Evolutionary conservation across 2,329 filamentous ascomycete species (phyloP).

Genomic region (Pseudogymnoascus sp.): DNA sequence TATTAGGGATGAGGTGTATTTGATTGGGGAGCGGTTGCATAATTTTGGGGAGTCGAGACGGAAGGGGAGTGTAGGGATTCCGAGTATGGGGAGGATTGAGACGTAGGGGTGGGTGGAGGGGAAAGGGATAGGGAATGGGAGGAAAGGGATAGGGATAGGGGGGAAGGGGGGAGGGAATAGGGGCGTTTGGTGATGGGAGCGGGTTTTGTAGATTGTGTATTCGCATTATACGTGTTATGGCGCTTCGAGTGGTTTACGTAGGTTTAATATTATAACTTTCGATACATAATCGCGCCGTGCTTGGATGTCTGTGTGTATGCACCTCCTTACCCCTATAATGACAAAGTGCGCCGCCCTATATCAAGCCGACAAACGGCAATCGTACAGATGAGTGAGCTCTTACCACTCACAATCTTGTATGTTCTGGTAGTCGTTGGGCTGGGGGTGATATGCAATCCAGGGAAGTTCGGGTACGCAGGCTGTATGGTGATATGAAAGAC

Average conservation of each 20-base stretch:
- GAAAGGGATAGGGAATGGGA: not conserved
- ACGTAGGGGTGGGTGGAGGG: constrained; percentile 16
- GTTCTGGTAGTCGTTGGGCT: too few species aligned
- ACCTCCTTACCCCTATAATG: too few species aligned
- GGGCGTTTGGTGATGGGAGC: constrained; percentile 3
- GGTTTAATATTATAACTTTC: not conserved
- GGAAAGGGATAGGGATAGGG: not conserved
- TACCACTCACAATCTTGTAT: too few species aligned
- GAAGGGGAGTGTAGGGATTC: constrained; percentile 14
- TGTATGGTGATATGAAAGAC: too few species aligned
- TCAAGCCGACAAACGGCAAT: too few species aligned
- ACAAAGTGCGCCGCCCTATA: too few species aligned
- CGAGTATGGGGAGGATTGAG: constrained; percentile 23
- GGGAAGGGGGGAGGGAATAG: not conserved
- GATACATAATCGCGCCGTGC: not conserved
- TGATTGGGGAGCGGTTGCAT: constrained; percentile 89
- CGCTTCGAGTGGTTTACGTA: not conserved
- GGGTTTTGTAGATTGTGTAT: not conserved
- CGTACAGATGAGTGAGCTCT: too few species aligned
- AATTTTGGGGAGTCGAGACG: constrained; percentile 65
- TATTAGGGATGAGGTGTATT: constrained; percentile 89
- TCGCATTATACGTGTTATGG: not conserved
- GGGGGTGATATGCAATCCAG: too few species aligned
- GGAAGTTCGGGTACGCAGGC: too few species aligned
- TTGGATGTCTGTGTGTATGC: not conserved